Conservation (phyloP, 1,284 basidiomycete genomes). For the Austroboletus niveus region DNA sequence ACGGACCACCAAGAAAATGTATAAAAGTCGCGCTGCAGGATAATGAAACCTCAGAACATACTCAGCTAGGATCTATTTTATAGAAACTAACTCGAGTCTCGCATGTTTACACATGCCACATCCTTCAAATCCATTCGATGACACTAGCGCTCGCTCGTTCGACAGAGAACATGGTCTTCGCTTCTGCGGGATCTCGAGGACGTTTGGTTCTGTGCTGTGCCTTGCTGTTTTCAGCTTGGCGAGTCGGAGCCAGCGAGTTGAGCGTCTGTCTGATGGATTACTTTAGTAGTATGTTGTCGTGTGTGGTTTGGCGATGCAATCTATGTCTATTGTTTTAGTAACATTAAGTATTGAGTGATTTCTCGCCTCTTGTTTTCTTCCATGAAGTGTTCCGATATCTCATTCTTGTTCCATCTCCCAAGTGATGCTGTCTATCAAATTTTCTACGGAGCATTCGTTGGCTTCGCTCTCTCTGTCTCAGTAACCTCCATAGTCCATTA, state of each 20-base stretch:
- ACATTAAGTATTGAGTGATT: no score
- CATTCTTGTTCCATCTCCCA: no score
- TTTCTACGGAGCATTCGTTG: conserved; percentile 65
- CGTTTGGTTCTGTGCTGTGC: conserved; percentile 53
- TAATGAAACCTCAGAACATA: conserved; percentile 66
- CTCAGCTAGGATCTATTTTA: conserved; percentile 88
- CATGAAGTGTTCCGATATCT: no score
- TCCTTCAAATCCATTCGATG: conserved; percentile 81
- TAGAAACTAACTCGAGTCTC: conserved; percentile 87
- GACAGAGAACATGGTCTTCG: conserved; percentile 69
- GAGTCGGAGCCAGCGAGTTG: conserved; percentile 54
- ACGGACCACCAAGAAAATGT: conserved; percentile 36
- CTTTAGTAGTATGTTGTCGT: background rate
- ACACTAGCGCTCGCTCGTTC: conserved; percentile 67
- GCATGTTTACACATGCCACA: conserved; percentile 84
- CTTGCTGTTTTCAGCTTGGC: conserved; percentile 40
- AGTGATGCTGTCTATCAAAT: conserved; percentile 43
- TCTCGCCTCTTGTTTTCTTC: no score
- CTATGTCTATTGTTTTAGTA: no score
- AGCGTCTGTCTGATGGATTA: conserved; percentile 77
- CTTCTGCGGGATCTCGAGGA: conserved; percentile 59
- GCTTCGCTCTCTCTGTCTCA: conserved; percentile 42
- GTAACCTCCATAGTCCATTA: conserved; percentile 46
- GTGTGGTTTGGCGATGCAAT: no score
- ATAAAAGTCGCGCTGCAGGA: conserved; percentile 37